Evolutionary conservation across 1,284 basidiomycete genomes (phyloP), one percentile per base, ranked within the genome.

Genomic region (Fomitiporia mediterranea): DNA sequence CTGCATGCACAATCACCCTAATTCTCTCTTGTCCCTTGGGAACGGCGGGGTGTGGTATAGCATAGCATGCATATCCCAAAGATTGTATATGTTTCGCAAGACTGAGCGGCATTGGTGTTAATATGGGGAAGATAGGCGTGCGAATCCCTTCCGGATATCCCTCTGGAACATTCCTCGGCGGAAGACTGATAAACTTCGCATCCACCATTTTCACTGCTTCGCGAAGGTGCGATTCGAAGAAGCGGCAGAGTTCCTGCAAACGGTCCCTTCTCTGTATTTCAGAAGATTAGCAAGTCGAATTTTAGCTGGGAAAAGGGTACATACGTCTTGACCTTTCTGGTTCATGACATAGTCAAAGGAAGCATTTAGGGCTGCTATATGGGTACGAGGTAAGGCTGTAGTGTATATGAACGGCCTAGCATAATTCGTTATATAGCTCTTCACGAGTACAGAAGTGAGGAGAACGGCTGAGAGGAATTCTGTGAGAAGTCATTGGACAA

Each of bases 351-450:
- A 60, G 40, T 75, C 72, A 61, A 78, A 73, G 0, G 73, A 71
- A 42, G 71, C 68, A 21, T 74, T 65, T 8, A 82, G 70, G 0
- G 76, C 73, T 3, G 77, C 66, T 0, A 80, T 68, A 55, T 75
- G 78, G n/a, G 74, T 69, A 51, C 74, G 71, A 4, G 77, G 70
- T 61, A 78, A 67, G 0, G 74, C 72, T 0, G 80, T 82, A 7
- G 76, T 78, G 67, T 77, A 82, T 44, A 82, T 78, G 51, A 84
- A 68, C 4, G 81, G 79, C 47, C 81, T 69, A 2, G 81, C 81
- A 66, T 82, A 85, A 63, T 84, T 84, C 66, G 82, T 74, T 9
- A 86, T 65, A 67, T 81, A 83, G 4, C 74, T 67, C 5, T 79
- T 72, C 9, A 81, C 67, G 0, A 73, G 65, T 2, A 74, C 67